Percentiles rank a stretch among this genome's conserved stretches.
Conservation (phyloP, 2,329 filamentous ascomycete species). For the Penicillium sumatraense region DNA sequence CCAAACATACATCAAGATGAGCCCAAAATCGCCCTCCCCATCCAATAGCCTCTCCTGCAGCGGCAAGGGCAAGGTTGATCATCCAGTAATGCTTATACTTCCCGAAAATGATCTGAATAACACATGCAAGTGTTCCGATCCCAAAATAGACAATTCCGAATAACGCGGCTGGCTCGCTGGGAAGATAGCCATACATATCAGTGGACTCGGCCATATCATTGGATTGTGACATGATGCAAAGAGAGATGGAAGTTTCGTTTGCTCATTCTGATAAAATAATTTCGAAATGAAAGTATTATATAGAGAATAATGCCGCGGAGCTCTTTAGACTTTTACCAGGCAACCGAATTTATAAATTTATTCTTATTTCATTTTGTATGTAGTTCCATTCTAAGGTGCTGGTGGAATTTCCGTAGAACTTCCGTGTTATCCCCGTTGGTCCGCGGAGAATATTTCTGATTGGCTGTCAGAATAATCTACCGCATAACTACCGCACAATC, state of each 20-base stretch:
- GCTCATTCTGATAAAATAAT: neutral
- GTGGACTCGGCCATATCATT: neutral
- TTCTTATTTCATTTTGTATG: neutral
- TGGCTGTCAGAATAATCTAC: neutral
- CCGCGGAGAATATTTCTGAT: no score
- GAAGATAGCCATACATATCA: slow-evolving; percentile 7
- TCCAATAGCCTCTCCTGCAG: slow-evolving; percentile 2
- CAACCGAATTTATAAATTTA: neutral
- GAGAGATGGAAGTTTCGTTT: neutral
- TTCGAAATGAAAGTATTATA: neutral
- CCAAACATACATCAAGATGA: neutral
- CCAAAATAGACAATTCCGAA: slow-evolving; percentile 5
- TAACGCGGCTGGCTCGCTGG: neutral
- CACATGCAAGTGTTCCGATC: neutral
- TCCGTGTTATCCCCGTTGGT: neutral
- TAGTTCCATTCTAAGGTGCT: neutral
- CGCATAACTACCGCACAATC: neutral
- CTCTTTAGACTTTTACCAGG: neutral
- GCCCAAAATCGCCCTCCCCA: slow-evolving; percentile 6
- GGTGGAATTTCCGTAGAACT: neutral
- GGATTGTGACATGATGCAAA: neutral
- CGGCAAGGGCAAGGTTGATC: slow-evolving; percentile 1
- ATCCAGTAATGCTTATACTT: slow-evolving; percentile 6
- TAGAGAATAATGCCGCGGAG: neutral
- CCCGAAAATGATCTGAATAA: slow-evolving; percentile 1